Conservation (phyloP, 208 protist genomes). For the Leishmania lainsoni region DNA sequence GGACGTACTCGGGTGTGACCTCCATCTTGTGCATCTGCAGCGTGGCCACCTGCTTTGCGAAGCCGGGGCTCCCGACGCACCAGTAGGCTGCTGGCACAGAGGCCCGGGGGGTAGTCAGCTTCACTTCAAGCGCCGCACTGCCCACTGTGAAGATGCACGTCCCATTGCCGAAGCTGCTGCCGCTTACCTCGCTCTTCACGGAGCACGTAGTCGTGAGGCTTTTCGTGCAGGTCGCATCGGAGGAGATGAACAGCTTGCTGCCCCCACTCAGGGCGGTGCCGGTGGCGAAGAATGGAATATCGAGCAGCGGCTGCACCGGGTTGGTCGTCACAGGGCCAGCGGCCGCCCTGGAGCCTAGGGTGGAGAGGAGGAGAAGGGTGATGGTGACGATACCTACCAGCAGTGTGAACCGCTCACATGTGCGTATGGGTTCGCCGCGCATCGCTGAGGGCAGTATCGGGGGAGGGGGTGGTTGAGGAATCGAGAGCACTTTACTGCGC, state of each 20-base stretch:
- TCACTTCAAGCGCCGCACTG: neutral
- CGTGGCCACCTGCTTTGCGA: neutral
- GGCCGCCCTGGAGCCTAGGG: too few relatives aligned
- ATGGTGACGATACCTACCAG: neutral
- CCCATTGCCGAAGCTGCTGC: slow-evolving; percentile 4
- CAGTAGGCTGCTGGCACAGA: slow-evolving; percentile 5
- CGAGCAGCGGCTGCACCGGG: slow-evolving; percentile 8
- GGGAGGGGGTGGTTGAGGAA: neutral
- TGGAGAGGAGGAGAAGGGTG: neutral
- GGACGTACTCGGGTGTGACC: slow-evolving; percentile 1
- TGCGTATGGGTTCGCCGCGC: neutral
- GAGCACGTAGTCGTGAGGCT: neutral
- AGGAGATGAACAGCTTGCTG: slow-evolving; percentile 5
- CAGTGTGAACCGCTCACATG: neutral
- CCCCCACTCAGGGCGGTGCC: neutral
- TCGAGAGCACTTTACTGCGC: neutral
- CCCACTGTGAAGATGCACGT: slow-evolving; percentile 8
- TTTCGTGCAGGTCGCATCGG: neutral
- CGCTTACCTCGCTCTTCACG: neutral
- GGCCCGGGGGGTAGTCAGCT: neutral
- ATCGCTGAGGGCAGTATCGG: neutral
- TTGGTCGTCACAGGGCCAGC: neutral
- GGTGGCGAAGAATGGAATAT: slow-evolving; percentile 8
- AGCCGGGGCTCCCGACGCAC: slow-evolving; percentile 3
- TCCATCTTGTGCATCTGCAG: slow-evolving; percentile 15